A percentile compares a stretch with the other conserved stretches of the same genome.
Evolutionary conservation across 1,284 basidiomycete genomes (phyloP).

Genomic region (Ceratobasidium sp.): DNA sequence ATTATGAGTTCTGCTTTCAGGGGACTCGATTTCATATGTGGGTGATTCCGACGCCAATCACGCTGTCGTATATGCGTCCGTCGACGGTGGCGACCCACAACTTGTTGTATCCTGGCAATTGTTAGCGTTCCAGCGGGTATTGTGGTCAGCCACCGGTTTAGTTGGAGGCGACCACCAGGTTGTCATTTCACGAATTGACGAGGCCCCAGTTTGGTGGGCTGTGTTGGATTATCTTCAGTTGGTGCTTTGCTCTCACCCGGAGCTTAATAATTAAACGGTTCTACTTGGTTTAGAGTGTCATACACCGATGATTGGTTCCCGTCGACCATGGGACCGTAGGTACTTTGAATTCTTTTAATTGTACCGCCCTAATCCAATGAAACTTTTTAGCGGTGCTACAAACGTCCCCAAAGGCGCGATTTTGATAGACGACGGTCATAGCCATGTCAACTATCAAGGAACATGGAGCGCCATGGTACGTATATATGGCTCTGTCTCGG

Average conservation of each 20-base stretch:
- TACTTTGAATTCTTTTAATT: neutral
- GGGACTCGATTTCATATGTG: neutral
- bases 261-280: neutral
- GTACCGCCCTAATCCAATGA: too few species aligned
- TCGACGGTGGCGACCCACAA: slow-evolving; percentile 2
- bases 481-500: neutral
- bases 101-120: neutral
- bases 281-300: neutral
- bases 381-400: slow-evolving; percentile 5
- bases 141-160: neutral
- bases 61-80: neutral
- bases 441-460: neutral
- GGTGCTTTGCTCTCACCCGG: neutral
- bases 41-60: neutral
- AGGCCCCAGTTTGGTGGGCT: neutral
- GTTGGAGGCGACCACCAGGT: slow-evolving; percentile 11
- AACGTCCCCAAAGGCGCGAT: neutral
- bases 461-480: slow-evolving; percentile 4
- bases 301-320: too few species aligned
- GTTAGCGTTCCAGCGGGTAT: neutral
- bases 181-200: neutral
- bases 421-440: neutral
- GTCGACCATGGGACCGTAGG: slow-evolving; percentile 17
- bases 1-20: neutral
- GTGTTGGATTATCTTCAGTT: slow-evolving; percentile 6